Conservation (phyloP, 2,329 filamentous ascomycete species). For the Cladosporium sp. region DNA sequence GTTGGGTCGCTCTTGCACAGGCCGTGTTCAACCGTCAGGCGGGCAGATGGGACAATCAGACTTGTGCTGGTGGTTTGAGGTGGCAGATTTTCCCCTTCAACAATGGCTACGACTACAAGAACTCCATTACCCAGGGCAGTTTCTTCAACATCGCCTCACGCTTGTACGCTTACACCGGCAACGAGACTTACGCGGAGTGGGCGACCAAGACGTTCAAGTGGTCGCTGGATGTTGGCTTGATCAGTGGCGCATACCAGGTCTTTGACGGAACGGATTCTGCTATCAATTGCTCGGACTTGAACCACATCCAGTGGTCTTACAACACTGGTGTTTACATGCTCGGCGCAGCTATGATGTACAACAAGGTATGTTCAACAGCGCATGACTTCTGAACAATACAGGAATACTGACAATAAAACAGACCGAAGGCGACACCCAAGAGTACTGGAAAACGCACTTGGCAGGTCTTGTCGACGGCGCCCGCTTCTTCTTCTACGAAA, state of each 20-base stretch:
- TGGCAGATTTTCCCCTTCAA: constrained; percentile 49
- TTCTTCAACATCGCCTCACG: constrained; percentile 53
- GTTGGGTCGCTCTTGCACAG: constrained; percentile 47
- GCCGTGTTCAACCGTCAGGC: constrained; percentile 44
- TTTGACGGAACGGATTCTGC: constrained; percentile 49
- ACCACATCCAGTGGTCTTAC: constrained; percentile 52
- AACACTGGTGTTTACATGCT: constrained; percentile 48
- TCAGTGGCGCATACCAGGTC: constrained; percentile 53
- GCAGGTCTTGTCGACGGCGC: constrained; percentile 29
- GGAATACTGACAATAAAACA: constrained; percentile 18
- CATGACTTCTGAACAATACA: neutral
- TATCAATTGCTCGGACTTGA: constrained; percentile 47
- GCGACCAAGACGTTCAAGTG: constrained; percentile 45
- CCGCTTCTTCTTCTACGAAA: constrained; percentile 42
- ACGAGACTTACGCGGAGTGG: constrained; percentile 65
- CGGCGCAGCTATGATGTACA: constrained; percentile 51
- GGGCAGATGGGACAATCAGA: constrained; percentile 38
- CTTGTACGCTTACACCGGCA: constrained; percentile 42
- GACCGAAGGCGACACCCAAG: constrained; percentile 27
- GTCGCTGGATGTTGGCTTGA: constrained; percentile 52
- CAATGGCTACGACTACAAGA: constrained; percentile 50
- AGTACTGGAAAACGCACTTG: constrained; percentile 28
- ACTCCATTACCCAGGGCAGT: constrained; percentile 54
- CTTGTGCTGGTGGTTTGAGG: constrained; percentile 42
- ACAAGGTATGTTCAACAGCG: constrained; percentile 27